Base-by-base conservation (phyloP, 169 alveolate species). In the Hepatocystis sp. region DNA sequence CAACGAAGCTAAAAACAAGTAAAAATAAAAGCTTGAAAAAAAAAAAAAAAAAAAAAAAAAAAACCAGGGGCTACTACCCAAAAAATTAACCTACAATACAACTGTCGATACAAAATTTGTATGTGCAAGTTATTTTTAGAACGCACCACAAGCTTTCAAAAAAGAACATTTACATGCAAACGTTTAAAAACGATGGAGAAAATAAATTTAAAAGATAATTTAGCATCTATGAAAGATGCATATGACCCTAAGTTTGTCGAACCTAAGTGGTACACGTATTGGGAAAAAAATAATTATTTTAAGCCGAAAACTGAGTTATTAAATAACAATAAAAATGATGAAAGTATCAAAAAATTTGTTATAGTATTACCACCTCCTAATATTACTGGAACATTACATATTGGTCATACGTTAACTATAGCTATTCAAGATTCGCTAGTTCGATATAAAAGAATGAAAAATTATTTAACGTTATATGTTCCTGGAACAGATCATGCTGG, bases 401-500 rank as follows among this genome's bases (percentile, higher is more conserved):
- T 99, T 66, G 99, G 99, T 7, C 99, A 99, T 90, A 98, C 99
- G 0, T 92, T 99, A 65, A 99, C 99, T 78, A 95, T 97, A 17
- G 99, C 99, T 8, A 98, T 99, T 39, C 99, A 99, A 85, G 99
- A 98, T 88, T 90, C 99, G 17, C 91, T 99, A 55, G 95, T 98
- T 17, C 90, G 99, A 71, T 97, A 98, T 96, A 95, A 97, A 90
- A 95, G 99, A 78, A 96, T 98, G 99, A 90, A 92, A 36, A 99
- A 99, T 7, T 96, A 95, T 68, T 94, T 92, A 71, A 95, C 98
- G 2, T 95, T 98, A 30, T 99, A 99, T 99, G 94, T 99, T 15
- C 99, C 99, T 3, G 99, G 99, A 30, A 96, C 97, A 11, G 99
- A 97, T 67, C 99, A 98, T 86, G 99, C 99, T 30, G 99, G 99